Base-by-base conservation (phyloP, 2,329 filamentous ascomycete genomes). In the Paraphaeosphaeria minitans region DNA sequence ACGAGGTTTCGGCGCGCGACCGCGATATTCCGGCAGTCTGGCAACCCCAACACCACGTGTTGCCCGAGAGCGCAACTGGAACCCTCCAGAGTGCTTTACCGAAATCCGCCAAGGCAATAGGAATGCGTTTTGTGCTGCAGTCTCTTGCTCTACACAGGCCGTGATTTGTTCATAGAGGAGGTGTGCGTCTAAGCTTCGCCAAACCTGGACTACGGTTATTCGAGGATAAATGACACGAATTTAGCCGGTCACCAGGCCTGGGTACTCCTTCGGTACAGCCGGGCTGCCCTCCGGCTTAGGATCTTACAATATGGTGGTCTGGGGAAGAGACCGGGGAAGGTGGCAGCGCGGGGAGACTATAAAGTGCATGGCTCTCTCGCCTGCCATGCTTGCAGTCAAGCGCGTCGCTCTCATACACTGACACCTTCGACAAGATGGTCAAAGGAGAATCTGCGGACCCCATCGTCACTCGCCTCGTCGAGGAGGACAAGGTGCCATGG, bases 391-490 rank as follows among this genome's bases (percentile, higher is more conserved):
- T 58, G 48, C 54, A 58, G 21, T 51, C 56, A 60, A 50, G 53
- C 58, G 56, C 58, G 58, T 59, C 62, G 53, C 51, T 41, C 52
- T 53, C 57, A 52, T 55, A 51, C 43, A 49, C 19, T 39, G 53
- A 56, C 41, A 42, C 41, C 55, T 54, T 60, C 64, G 55, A 59
- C 62, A 66, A 52, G 59, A 73, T 74, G 71, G 69, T 57, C 47
- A 68, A 69, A 27, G 58, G 58, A 54, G 19, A 57, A n/a, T 16
- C 54, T 27, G 51, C 41, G 42, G 79, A 81, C 58, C 78, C 78
- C 24, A 70, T 80, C 58, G 69, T 81, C 66, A 79, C 78, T 48
- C 75, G 75, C 60, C 75, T 81, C 67, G 77, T 79, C 31, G 75
- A 64, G 59, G 66, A 69, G 58, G 79, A 81, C 60, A 77, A 72